A percentile compares a stretch with the other conserved stretches of the same genome.
Evolutionary conservation across 805 yeast genomes (phyloP).

Genomic region (Starmerella asiatica): DNA sequence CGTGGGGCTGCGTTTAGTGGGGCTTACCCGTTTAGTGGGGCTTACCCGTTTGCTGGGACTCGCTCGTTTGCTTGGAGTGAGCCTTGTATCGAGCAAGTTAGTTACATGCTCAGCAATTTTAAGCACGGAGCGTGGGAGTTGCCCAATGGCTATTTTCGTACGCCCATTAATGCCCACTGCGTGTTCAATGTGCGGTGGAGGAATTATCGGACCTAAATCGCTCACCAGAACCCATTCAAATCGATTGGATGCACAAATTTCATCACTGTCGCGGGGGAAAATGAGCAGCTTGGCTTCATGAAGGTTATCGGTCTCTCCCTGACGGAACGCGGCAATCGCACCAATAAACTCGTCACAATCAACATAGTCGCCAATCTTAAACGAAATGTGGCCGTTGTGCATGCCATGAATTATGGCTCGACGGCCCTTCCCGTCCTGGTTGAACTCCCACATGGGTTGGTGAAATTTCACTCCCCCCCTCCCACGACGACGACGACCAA

Average conservation of each 20-base stretch:
- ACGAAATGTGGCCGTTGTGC: not conserved
- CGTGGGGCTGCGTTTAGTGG: not conserved
- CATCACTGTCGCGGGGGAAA: not conserved
- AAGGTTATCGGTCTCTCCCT: conserved; percentile 8
- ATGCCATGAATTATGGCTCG: conserved; percentile 4
- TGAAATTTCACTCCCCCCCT: not conserved
- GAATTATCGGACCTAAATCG: not conserved
- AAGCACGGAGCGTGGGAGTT: too few species aligned
- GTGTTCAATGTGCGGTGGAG: not conserved
- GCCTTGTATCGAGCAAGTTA: too few species aligned
- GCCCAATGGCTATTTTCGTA: too few species aligned
- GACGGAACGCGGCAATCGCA: conserved; percentile 4
- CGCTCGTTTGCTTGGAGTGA: not conserved
- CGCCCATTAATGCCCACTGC: not conserved
- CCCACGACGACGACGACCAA: too few species aligned
- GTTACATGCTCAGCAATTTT: too few species aligned
- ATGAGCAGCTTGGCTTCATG: conserved; percentile 10
- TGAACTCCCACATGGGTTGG: conserved; percentile 13
- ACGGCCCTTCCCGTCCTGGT: conserved; percentile 12
- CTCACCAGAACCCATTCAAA: conserved; percentile 4
- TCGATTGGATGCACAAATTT: conserved; percentile 2
- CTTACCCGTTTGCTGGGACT: not conserved
- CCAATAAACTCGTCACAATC: conserved; percentile 12
- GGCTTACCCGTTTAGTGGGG: not conserved
- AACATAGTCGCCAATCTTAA: conserved; percentile 9